These are phyloP conservation scores for Clausena lansium DNA, from an alignment of 345 rosid species.

Conservation along the genomic window DNA sequence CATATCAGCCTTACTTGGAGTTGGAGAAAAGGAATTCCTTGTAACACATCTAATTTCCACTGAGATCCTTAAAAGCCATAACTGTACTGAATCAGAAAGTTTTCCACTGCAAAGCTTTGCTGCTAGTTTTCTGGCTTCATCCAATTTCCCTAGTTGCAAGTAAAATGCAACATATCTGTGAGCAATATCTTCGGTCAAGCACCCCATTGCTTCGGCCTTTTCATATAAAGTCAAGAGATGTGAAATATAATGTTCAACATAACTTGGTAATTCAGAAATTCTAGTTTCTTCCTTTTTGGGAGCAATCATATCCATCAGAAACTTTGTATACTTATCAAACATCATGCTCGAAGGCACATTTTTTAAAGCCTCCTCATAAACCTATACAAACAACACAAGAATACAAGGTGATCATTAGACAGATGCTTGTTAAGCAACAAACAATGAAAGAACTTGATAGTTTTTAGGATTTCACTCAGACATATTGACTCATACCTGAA, in stretches of 20 bases:
- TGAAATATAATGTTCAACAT: conserved; percentile 32
- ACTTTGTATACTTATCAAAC: conserved; percentile 57
- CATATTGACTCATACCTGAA: conserved; percentile 46
- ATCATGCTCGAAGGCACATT: conserved; percentile 52
- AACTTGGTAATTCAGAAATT: conserved; percentile 21
- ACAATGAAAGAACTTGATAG: neutral
- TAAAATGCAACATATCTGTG: conserved; percentile 59
- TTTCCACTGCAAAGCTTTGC: conserved; percentile 59
- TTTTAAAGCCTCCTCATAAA: conserved; percentile 71
- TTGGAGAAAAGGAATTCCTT: conserved; percentile 28
- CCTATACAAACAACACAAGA: conserved; percentile 41
- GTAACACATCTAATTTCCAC: conserved; percentile 50
- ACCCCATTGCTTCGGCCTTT: conserved; percentile 62
- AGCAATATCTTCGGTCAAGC: conserved; percentile 68
- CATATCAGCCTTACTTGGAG: conserved; percentile 48
- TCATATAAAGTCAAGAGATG: conserved; percentile 52
- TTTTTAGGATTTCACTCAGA: neutral
- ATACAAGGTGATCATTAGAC: neutral
- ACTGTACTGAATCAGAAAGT: conserved; percentile 49
- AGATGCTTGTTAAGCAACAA: neutral
- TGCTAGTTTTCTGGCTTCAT: conserved; percentile 61
- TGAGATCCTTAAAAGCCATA: conserved; percentile 63
- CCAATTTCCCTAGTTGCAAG: conserved; percentile 54
- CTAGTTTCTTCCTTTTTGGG: conserved; percentile 33
- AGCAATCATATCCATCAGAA: conserved; percentile 50